Base-by-base conservation (phyloP, 1,284 basidiomycete species). In the Mycena citricolor region DNA sequence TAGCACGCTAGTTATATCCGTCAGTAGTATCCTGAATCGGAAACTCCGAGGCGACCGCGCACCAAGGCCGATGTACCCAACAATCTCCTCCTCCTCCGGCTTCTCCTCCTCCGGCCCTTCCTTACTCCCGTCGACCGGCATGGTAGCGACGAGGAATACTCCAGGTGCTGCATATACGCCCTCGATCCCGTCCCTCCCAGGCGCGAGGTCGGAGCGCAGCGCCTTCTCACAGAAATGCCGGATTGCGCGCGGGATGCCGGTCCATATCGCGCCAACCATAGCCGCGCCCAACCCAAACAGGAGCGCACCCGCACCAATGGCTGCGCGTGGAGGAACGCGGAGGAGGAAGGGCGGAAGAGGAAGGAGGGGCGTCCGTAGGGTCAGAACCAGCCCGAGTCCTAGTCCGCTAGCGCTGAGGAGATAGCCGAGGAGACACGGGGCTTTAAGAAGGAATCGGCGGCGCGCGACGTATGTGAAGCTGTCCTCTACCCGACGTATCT, bases 21-120 rank as follows among this genome's bases (percentile, higher is more conserved):
- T n/a, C n/a, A n/a, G n/a, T n/a, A n/a, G n/a, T n/a, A n/a, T n/a
- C n/a, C n/a, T n/a, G n/a, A n/a, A n/a, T n/a, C n/a, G n/a, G 16
- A 26, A 32, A 4, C 7, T 3, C 13, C 16, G 20, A 34, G 7
- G 25, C 12, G n/a, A 39, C 41, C n/a, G n/a, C n/a, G 29, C 32
- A 49, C 47, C 42, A 21, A 49, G 23, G n/a, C 42, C 47, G 22
- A 49, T 30, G 13, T 28, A 49, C 12, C 47, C 47, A 26, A 49
- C 11, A 2, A 49, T 31, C n/a, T 44, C 42, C 25, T 49, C 42
- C 7, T 13, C 32, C 17, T 25, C 16, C 11, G 12, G 8, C 3
- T 5, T 22, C 4, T 13, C 22, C n/a, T 5, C 30, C 20, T 28
- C 14, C n/a, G 24, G 21, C 13, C 37, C 33, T 5, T 7, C 23